These are phyloP conservation scores for Puccinia coronata DNA, from an alignment of 1,284 basidiomycete species.

Conservation along the genomic window DNA sequence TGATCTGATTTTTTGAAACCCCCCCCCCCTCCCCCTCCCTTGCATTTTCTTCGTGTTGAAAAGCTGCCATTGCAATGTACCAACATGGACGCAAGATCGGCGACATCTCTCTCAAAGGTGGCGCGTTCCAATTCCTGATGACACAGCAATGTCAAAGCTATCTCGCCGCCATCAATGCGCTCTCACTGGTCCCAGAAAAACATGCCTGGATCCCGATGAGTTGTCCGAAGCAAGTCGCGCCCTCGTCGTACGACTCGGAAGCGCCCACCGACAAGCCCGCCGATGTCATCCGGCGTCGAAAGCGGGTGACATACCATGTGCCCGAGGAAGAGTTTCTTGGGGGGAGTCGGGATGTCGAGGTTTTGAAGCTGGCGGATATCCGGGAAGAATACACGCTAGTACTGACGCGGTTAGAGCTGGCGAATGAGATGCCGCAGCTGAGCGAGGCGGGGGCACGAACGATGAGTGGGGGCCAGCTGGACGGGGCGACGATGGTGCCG, in stretches of 20 bases:
- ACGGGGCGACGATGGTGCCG: constrained; percentile 17
- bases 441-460: constrained; percentile 56
- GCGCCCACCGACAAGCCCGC: constrained; percentile 53
- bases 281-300: constrained; percentile 64
- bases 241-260: background rate
- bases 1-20: background rate
- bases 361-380: constrained; percentile 79
- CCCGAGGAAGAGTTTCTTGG: constrained; percentile 70
- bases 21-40: too few species aligned
- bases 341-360: constrained; percentile 64
- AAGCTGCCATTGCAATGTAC: constrained; percentile 90
- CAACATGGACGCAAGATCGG: constrained; percentile 80
- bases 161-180: constrained; percentile 82
- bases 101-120: constrained; percentile 62
- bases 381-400: constrained; percentile 80
- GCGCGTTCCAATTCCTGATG: constrained; percentile 66
- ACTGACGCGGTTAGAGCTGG: constrained; percentile 74
- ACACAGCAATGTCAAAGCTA: constrained; percentile 78
- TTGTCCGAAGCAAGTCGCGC: background rate
- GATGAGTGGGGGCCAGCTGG: background rate
- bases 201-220: constrained; percentile 75
- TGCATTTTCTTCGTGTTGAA: constrained; percentile 18
- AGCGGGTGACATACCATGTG: constrained; percentile 72
- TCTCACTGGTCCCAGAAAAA: constrained; percentile 76
- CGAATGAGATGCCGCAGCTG: constrained; percentile 65